phyloP scores from a whole-genome alignment of 2,329 filamentous ascomycete genomes.

The Teratosphaeria pseudoeucalypti region DNA sequence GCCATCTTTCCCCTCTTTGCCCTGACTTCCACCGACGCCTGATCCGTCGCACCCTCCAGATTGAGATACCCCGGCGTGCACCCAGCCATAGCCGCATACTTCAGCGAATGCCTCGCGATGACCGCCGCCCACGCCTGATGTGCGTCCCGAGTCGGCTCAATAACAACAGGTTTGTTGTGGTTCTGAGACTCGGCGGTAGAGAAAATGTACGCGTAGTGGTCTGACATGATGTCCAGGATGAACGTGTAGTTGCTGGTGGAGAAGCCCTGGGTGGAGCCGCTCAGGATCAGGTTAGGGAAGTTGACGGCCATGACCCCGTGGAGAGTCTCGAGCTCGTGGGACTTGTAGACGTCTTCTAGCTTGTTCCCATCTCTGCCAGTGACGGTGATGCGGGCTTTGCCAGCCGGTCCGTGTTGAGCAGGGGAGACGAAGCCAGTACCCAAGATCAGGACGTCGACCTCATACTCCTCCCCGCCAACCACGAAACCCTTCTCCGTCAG shows the following conservation, averaged over 20 bases:
- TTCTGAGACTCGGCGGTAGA: constrained; percentile 19
- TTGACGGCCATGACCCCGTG: constrained; percentile 40
- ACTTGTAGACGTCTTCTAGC: constrained; percentile 32
- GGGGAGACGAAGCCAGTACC: constrained; percentile 35
- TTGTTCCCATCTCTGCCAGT: constrained; percentile 35
- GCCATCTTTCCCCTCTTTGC: not conserved
- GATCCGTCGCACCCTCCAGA: not conserved
- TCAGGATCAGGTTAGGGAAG: constrained; percentile 48
- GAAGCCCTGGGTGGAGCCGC: constrained; percentile 33
- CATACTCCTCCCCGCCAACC: constrained; percentile 38
- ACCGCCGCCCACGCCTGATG: constrained; percentile 39
- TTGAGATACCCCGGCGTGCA: constrained; percentile 25
- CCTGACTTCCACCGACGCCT: not conserved
- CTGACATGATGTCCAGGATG: constrained; percentile 26
- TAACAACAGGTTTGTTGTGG: constrained; percentile 13
- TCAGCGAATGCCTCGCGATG: constrained; percentile 32
- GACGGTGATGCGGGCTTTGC: constrained; percentile 14
- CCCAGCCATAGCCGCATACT: constrained; percentile 31
- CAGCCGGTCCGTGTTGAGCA: constrained; percentile 16
- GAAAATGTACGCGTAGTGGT: constrained; percentile 38
- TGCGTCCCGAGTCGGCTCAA: constrained; percentile 38
- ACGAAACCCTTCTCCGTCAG: constrained; percentile 40
- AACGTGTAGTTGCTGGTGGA: constrained; percentile 30
- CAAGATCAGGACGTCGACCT: constrained; percentile 38
- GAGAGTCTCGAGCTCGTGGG: constrained; percentile 38